These are phyloP conservation scores for Staphylotrichum tortipilum DNA, from an alignment of 495 filamentous ascomycete genomes.

Conservation along the genomic window DNA sequence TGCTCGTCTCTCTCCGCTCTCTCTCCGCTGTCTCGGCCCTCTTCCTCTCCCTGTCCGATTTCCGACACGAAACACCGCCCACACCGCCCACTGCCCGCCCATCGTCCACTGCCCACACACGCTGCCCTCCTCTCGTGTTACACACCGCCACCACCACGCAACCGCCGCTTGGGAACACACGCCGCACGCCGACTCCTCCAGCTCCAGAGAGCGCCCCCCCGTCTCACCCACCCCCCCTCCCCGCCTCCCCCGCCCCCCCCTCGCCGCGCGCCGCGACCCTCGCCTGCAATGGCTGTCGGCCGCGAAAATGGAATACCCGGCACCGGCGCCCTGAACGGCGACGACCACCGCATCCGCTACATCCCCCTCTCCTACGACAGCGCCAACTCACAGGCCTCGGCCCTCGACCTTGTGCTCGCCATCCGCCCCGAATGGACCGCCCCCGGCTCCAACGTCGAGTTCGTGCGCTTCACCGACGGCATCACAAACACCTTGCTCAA, in stretches of 20 bases:
- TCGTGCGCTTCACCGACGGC: slow-evolving; percentile 88
- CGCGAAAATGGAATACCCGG: slow-evolving; percentile 16
- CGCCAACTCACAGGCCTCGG: slow-evolving; percentile 65
- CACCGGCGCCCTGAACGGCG: slow-evolving; percentile 20
- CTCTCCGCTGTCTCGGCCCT: no score
- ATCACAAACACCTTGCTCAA: slow-evolving; percentile 96
- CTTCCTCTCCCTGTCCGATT: no score
- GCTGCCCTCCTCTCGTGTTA: no score
- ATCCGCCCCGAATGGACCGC: slow-evolving; percentile 78
- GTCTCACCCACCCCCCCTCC: background rate
- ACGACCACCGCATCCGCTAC: slow-evolving; percentile 33
- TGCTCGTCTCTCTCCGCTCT: no score
- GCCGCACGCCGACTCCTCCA: no score
- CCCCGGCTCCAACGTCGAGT: slow-evolving; percentile 67
- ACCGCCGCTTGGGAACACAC: no score
- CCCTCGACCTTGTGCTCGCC: slow-evolving; percentile 66
- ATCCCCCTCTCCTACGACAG: slow-evolving; percentile 71
- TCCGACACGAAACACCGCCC: no score
- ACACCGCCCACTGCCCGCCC: no score
- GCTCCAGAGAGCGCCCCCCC: no score
- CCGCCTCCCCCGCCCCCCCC: background rate
- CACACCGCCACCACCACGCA: no score
- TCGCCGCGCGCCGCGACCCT: background rate
- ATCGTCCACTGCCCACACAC: no score
- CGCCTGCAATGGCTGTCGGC: slow-evolving; percentile 19